Evolutionary conservation across 2,329 filamentous ascomycete species (phyloP).

Genomic region (Sphaerulina musiva): DNA sequence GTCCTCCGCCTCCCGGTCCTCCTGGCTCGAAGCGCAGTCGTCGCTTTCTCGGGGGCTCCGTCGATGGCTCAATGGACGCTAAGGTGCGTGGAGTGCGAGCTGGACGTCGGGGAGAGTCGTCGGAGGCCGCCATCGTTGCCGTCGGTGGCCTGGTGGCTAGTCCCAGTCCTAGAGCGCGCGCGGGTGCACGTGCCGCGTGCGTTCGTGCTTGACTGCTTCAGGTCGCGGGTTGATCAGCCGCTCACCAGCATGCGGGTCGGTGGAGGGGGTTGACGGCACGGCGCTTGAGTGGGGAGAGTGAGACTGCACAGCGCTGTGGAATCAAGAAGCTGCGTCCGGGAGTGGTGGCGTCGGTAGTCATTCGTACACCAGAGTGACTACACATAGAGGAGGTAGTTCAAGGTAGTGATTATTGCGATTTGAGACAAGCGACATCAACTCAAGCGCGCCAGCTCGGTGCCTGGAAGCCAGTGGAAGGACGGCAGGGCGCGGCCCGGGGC

Average conservation of each 20-base stretch:
- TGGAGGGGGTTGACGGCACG: too few species aligned
- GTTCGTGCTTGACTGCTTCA: not conserved
- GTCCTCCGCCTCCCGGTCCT: slow-evolving; percentile 75
- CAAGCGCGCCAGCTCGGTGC: too few species aligned
- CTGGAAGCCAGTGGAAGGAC: too few species aligned
- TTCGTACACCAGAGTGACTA: not conserved
- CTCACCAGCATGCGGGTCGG: too few species aligned
- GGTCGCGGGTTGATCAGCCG: not conserved
- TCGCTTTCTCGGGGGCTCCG: slow-evolving; percentile 44
- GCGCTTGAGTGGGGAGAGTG: not conserved
- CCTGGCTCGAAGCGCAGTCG: slow-evolving; percentile 68
- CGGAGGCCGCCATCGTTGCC: slow-evolving; percentile 25
- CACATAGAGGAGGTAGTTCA: not conserved
- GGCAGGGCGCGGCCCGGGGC: too few species aligned
- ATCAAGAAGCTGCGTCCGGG: not conserved
- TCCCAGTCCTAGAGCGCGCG: not conserved
- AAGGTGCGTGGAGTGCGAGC: slow-evolving; percentile 27
- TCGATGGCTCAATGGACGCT: slow-evolving; percentile 30
- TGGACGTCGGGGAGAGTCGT: slow-evolving; percentile 24
- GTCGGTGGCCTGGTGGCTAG: slow-evolving; percentile 9
- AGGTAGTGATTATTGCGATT: not conserved
- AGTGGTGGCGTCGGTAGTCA: not conserved
- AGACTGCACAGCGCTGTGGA: not conserved
- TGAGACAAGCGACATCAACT: too few species aligned
- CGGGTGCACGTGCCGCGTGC: not conserved